Evolutionary conservation across 805 yeast species (phyloP).

Genomic region (Naumovozyma dairenensis): DNA sequence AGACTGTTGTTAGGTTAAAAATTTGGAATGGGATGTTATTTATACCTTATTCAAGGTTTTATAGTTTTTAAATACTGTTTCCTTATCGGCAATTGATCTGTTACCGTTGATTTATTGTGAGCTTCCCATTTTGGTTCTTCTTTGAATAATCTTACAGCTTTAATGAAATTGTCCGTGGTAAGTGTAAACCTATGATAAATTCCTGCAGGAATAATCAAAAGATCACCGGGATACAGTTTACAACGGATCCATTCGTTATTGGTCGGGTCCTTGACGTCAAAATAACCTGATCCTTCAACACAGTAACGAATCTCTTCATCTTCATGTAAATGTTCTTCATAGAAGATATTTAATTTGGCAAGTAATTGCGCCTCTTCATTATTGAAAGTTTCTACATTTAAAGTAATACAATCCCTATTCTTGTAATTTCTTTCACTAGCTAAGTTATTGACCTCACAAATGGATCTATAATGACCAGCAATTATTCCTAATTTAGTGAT

Average conservation of each 20-base stretch:
- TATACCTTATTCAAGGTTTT: too few species aligned
- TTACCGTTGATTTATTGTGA: constrained; percentile 48
- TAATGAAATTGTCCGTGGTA: constrained; percentile 49
- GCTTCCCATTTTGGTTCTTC: constrained; percentile 98
- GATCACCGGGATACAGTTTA: constrained; percentile 51
- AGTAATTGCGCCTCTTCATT: constrained; percentile 51
- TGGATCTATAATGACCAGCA: constrained; percentile 42
- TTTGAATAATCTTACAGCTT: constrained; percentile 75
- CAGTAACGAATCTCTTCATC: constrained; percentile 94
- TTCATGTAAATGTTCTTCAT: constrained; percentile 84
- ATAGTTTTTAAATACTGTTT: constrained; percentile 33
- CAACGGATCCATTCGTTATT: constrained; percentile 68
- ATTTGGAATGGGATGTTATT: too few species aligned
- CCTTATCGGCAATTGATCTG: constrained; percentile 39
- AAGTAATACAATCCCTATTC: constrained; percentile 64
- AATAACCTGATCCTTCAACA: constrained; percentile 82
- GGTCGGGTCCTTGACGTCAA: constrained; percentile 62
- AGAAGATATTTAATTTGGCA: constrained; percentile 59
- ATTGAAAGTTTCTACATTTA: constrained; percentile 51
- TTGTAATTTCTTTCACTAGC: constrained; percentile 66
- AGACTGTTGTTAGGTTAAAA: too few species aligned
- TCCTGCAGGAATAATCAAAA: constrained; percentile 76
- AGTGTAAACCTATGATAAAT: constrained; percentile 90
- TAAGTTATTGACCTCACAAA: constrained; percentile 48
- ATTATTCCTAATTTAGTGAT: constrained; percentile 58